Percentiles rank a stretch among this genome's conserved stretches.
Conservation (phyloP, 208 protist genomes). For the Wallacemonas rigidus region DNA sequence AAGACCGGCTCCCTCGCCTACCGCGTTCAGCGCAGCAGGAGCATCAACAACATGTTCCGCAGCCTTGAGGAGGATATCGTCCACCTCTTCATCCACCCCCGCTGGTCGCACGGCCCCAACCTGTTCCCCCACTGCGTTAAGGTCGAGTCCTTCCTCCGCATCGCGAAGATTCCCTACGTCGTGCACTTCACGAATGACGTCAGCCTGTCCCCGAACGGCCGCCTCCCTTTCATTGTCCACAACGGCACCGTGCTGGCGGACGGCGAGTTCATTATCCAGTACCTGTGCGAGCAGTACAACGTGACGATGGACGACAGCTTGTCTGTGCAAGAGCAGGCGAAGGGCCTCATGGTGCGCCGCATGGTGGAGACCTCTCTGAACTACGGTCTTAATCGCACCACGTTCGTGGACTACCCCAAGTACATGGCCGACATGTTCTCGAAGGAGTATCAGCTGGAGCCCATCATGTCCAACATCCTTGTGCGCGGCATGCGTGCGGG, state of each 20-base stretch:
- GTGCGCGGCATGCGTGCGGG: slow-evolving; percentile 51
- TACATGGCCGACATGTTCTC: slow-evolving; percentile 62
- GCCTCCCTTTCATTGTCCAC: slow-evolving; percentile 67
- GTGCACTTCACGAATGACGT: slow-evolving; percentile 70
- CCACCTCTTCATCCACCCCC: slow-evolving; percentile 67
- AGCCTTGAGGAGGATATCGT: slow-evolving; percentile 54
- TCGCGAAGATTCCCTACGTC: slow-evolving; percentile 72
- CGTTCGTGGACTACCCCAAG: slow-evolving; percentile 55
- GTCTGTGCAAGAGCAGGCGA: slow-evolving; percentile 48
- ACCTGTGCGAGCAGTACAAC: slow-evolving; percentile 49
- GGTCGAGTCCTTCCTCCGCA: slow-evolving; percentile 70
- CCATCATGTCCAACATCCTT: slow-evolving; percentile 40
- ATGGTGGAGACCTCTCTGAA: slow-evolving; percentile 70
- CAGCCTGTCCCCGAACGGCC: slow-evolving; percentile 51
- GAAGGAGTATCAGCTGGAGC: slow-evolving; percentile 51
- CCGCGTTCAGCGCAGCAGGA: slow-evolving; percentile 22
- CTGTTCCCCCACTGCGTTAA: slow-evolving; percentile 69
- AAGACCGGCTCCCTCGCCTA: slow-evolving; percentile 33
- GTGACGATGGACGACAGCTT: slow-evolving; percentile 56
- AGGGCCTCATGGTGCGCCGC: slow-evolving; percentile 45
- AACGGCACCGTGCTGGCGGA: slow-evolving; percentile 55
- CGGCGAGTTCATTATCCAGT: slow-evolving; percentile 64
- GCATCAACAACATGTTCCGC: slow-evolving; percentile 37
- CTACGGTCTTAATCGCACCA: slow-evolving; percentile 66
- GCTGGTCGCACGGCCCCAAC: slow-evolving; percentile 75